These are phyloP conservation scores for Alternaria hordeiaustralica DNA, from an alignment of 2,329 filamentous ascomycete species.

Conservation along the genomic window DNA sequence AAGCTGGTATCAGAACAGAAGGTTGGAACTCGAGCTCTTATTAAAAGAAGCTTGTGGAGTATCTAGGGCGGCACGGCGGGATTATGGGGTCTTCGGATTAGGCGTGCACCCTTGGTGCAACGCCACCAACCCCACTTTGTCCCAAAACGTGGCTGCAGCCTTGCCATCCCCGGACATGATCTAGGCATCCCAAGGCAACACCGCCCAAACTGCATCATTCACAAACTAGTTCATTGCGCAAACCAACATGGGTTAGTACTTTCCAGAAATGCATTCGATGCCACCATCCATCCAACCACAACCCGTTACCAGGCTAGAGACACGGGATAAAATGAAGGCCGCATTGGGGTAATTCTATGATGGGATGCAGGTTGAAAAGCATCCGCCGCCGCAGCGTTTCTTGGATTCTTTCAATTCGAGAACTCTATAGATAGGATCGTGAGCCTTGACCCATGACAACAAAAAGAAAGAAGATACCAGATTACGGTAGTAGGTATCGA, in stretches of 20 bases:
- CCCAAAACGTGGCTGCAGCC: neutral
- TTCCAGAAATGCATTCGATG: neutral
- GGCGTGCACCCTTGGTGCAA: slow-evolving; percentile 3
- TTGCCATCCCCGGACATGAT: neutral
- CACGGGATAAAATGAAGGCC: neutral
- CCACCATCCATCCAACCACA: neutral
- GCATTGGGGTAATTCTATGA: neutral
- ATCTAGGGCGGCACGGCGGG: neutral
- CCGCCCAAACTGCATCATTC: neutral
- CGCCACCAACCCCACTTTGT: neutral
- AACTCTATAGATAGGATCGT: slow-evolving; percentile 9
- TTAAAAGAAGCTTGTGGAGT: neutral
- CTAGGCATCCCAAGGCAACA: slow-evolving; percentile 1
- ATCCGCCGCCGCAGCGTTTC: slow-evolving; percentile 8
- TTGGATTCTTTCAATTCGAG: slow-evolving; percentile 6
- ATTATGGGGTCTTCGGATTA: neutral
- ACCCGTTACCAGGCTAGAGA: neutral
- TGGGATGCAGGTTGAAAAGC: slow-evolving; percentile 25
- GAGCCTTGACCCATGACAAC: slow-evolving; percentile 2
- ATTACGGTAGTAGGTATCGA: neutral
- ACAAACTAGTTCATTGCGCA: neutral
- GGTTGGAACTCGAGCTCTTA: neutral
- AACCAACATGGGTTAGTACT: neutral
- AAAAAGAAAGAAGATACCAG: neutral
- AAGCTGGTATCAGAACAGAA: neutral